Evolutionary conservation across 2,329 filamentous ascomycete species (phyloP), one percentile per base, ranked within the genome.

Genomic region (Pseudogymnoascus sp.): DNA sequence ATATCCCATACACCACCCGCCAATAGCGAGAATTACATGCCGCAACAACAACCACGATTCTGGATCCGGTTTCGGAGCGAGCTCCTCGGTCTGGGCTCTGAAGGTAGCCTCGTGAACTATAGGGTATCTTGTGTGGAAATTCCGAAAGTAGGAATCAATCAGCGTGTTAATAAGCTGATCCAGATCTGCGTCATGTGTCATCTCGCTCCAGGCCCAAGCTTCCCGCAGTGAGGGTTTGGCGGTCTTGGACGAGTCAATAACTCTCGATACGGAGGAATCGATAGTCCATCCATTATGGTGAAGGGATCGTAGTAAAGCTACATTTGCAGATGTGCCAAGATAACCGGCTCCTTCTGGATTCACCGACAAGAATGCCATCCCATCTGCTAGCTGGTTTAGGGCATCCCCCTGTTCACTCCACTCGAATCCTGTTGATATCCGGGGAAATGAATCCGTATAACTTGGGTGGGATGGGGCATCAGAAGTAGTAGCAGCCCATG

Each of bases 91-190:
- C 65, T 74, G 69, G 10, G 73, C 77, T 19, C 77, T 72, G 62
- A 81, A 81, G 0, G 75, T 78, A 2, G 75, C 71, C 63, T 81
- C 79, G 64, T 81, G 78, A 2, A 81, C 66, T 28, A 81, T 74
- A 0, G 79, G 79, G 61, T 80, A 81, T 3, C 74, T 74, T 7
- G 73, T 66, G 66, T 81, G 78, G 64, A 79, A 80, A n/a, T 76
- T 66, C 2, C 70, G 68, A 63, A 81, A 81, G 65, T 79, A 81
- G 3, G 73, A 71, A 53, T 76, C 72, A 4, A 77, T 72, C n/a
- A 56, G 16, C 11, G 50, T 56, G 50, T 12, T 56, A 22, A 56
- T 56, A 31, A 56, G 50, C 50, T 56, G n/a, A 16, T 56, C 50
- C n/a, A 56, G 16, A 16, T 56, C 50, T 33, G 50, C 50, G 8